A percentile compares a stretch with the other conserved stretches of the same genome.
Conservation (phyloP, 129 eudicot genomes). For the Lactuca saligna region DNA sequence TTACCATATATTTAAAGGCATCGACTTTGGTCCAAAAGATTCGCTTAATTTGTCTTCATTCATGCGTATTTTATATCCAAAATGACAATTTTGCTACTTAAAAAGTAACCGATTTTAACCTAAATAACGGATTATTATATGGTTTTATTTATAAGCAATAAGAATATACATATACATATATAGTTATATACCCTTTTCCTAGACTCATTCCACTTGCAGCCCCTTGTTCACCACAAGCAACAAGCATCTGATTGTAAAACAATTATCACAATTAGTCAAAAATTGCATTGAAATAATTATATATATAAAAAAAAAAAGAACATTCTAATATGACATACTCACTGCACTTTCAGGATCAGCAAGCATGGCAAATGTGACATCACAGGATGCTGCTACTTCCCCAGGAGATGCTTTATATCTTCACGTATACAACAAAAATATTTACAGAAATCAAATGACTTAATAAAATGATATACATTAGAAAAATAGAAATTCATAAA, state of each 20-base stretch:
- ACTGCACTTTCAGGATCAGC: slow-evolving; percentile 99
- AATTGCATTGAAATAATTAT: not conserved
- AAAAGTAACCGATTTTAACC: slow-evolving; percentile 6
- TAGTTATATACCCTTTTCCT: slow-evolving; percentile 96
- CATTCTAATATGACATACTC: slow-evolving; percentile 47
- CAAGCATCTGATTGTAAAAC: slow-evolving; percentile 52
- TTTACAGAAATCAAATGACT: not conserved
- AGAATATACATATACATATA: not conserved
- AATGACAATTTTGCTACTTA: slow-evolving; percentile 7
- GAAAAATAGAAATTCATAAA: too few relatives aligned
- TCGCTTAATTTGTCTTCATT: not conserved
- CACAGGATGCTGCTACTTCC: slow-evolving; percentile 95
- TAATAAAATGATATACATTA: not conserved
- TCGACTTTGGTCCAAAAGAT: slow-evolving; percentile 8
- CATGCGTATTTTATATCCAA: not conserved
- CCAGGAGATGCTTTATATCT: slow-evolving; percentile 81
- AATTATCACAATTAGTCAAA: slow-evolving; percentile 14
- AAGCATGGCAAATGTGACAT: slow-evolving; percentile 96
- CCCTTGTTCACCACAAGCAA: slow-evolving; percentile 87
- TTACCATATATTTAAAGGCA: not conserved
- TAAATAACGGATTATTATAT: not conserved
- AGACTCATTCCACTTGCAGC: slow-evolving; percentile 84
- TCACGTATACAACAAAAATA: slow-evolving; percentile 20
- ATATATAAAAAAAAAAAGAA: not conserved
- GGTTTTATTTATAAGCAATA: not conserved